Conservation (phyloP, 2,329 filamentous ascomycete genomes). For the Metarhizium album region DNA sequence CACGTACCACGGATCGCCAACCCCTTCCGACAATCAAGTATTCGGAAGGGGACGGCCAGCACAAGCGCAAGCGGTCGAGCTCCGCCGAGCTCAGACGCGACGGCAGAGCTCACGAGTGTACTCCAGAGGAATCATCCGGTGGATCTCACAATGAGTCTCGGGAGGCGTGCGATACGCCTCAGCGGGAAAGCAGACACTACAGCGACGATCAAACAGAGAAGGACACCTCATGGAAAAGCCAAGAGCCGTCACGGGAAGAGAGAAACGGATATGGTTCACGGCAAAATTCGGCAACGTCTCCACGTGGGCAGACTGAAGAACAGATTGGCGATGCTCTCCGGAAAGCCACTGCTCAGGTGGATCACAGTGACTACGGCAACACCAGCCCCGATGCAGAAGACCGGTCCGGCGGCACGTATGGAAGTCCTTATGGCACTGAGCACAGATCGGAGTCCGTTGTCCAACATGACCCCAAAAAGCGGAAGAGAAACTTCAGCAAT, state of each 20-base stretch:
- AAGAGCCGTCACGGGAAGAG: slow-evolving; percentile 35
- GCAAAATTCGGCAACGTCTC: slow-evolving; percentile 33
- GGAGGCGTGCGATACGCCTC: slow-evolving; percentile 31
- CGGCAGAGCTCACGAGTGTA: slow-evolving; percentile 19
- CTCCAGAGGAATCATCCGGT: slow-evolving; percentile 22
- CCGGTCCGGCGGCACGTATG: slow-evolving; percentile 27
- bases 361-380: slow-evolving; percentile 39
- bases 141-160: slow-evolving; percentile 26
- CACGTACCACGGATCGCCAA: slow-evolving; percentile 29
- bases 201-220: slow-evolving; percentile 36
- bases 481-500: slow-evolving; percentile 81
- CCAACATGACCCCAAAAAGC: slow-evolving; percentile 54
- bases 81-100: slow-evolving; percentile 43
- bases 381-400: slow-evolving; percentile 47
- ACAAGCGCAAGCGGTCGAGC: slow-evolving; percentile 61
- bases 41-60: slow-evolving; percentile 35
- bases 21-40: slow-evolving; percentile 29
- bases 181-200: slow-evolving; percentile 34
- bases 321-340: slow-evolving; percentile 34
- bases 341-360: slow-evolving; percentile 33
- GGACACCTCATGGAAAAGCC: slow-evolving; percentile 37
- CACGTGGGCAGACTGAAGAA: slow-evolving; percentile 38
- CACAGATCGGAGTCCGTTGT: slow-evolving; percentile 37
- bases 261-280: slow-evolving; percentile 35
- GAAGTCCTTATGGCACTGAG: slow-evolving; percentile 34